These are phyloP conservation scores for Colletotrichum spinosum DNA, from an alignment of 2,329 filamentous ascomycete genomes.

Conservation along the genomic window DNA sequence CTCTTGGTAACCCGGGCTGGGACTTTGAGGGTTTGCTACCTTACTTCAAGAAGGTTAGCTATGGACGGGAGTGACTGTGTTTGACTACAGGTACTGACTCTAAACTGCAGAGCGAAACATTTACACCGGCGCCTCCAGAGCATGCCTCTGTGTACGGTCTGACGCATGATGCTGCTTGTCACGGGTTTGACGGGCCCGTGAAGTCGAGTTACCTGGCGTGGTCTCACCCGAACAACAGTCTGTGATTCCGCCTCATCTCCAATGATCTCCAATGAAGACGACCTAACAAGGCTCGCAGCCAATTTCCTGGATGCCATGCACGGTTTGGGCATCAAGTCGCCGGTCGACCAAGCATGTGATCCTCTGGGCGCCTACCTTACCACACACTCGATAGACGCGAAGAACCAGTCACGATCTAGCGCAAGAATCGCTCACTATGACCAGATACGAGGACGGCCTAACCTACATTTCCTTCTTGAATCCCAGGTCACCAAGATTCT, in stretches of 20 bases:
- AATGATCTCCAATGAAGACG: too few relatives aligned
- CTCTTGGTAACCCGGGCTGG: slow-evolving; percentile 49
- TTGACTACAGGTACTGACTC: not conserved
- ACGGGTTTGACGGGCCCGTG: slow-evolving; percentile 18
- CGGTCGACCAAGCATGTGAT: slow-evolving; percentile 12
- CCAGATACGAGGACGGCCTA: not conserved
- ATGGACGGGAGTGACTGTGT: not conserved
- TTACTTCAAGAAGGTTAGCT: slow-evolving; percentile 44
- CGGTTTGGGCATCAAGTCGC: slow-evolving; percentile 13
- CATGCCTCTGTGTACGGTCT: slow-evolving; percentile 36
- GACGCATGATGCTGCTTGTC: slow-evolving; percentile 30
- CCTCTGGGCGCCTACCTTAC: slow-evolving; percentile 22
- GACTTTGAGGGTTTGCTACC: slow-evolving; percentile 49
- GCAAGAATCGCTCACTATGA: slow-evolving; percentile 23
- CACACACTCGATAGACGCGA: slow-evolving; percentile 15
- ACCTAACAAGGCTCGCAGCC: not conserved
- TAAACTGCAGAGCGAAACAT: slow-evolving; percentile 24
- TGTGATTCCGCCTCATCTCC: not conserved
- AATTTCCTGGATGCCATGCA: slow-evolving; percentile 23
- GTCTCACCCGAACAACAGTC: slow-evolving; percentile 29
- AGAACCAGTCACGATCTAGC: slow-evolving; percentile 26
- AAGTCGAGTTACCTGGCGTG: slow-evolving; percentile 29
- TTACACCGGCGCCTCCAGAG: slow-evolving; percentile 37
- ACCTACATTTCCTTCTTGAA: slow-evolving; percentile 36
- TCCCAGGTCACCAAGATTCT: slow-evolving; percentile 38